Base-by-base conservation (phyloP, 495 filamentous ascomycete species). In the Lasiosphaeris hirsuta region DNA sequence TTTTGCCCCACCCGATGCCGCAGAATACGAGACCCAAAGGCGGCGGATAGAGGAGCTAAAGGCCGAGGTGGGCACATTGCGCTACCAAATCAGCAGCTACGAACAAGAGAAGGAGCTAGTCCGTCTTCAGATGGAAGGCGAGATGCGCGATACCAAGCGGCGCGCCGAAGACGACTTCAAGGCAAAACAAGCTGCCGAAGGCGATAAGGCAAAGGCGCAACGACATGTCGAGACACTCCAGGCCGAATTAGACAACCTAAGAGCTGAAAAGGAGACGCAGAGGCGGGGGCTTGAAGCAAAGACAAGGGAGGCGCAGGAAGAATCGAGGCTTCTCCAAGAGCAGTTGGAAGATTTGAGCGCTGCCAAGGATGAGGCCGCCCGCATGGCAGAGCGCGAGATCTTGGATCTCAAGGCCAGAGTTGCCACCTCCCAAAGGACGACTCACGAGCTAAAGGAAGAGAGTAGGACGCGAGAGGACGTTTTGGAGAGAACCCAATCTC, bases 81-180 rank as follows among this genome's bases (percentile, higher is more conserved):
- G 72, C n/a, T 82, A 81, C 60, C 76, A 74, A 7, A 70, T 81
- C 19, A 77, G 70, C 79, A 93, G 65, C 76, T 76, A 90, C 58
- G 92, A 90, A 60, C 90, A 96, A 53, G 94, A 97, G 67, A 85
- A 90, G 60, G 92, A 95, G 40, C 75, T 96, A 46, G 73, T 84
- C 50, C 80, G 78, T 3, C 72, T 96, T 10, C 83, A 87, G 52
- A 86, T 90, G 63, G 89, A 95, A 54, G 89, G 90, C 62, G 92
- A 96, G 62, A 68, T 95, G 17, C 81, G 91, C 42, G 89, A 92
- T 17, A 74, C 84, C 4, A 85, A 89, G 63, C 72, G 82, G 30
- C 89, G 85, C 60, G 84, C 86, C 11, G 92, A 96, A 61, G 86
- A 89, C 7, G 90, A 96, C 60, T 94, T 90, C 69, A 81, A 86